A percentile compares a stretch with the other conserved stretches of the same genome.
Conservation (phyloP, 2,329 filamentous ascomycete species). For the Lachnellula suecica region DNA sequence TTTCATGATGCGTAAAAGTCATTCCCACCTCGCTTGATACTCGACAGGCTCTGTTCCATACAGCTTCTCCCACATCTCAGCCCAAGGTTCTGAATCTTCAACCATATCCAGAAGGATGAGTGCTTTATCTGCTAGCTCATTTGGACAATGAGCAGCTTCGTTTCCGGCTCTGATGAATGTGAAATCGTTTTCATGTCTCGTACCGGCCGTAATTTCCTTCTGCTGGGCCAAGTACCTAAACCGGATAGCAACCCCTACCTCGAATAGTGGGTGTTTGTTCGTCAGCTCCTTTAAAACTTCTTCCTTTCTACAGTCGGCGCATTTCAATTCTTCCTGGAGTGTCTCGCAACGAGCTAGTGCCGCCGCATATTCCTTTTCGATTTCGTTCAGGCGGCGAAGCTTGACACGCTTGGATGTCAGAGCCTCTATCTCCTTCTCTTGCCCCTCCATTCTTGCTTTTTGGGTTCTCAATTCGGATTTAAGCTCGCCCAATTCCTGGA, state of each 20-base stretch:
- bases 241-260: conserved; percentile 3
- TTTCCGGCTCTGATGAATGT: neutral
- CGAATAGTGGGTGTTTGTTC: neutral
- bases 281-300: neutral
- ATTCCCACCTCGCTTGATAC: no score
- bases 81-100: neutral
- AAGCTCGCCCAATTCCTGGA: neutral
- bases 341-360: neutral
- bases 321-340: no score
- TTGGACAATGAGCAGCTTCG: conserved; percentile 2
- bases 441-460: no score
- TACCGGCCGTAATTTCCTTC: neutral
- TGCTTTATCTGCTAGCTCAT: neutral
- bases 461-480: neutral
- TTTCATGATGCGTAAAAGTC: no score
- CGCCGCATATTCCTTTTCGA: neutral
- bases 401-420: neutral
- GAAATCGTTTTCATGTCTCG: neutral
- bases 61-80: neutral
- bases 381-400: neutral
- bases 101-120: neutral
- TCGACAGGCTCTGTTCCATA: neutral
- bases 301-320: neutral
- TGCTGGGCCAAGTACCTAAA: conserved; percentile 1
- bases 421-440: no score